Conservation (phyloP, 1,284 basidiomycete genomes). For the Fomitopsis schrenkii region DNA sequence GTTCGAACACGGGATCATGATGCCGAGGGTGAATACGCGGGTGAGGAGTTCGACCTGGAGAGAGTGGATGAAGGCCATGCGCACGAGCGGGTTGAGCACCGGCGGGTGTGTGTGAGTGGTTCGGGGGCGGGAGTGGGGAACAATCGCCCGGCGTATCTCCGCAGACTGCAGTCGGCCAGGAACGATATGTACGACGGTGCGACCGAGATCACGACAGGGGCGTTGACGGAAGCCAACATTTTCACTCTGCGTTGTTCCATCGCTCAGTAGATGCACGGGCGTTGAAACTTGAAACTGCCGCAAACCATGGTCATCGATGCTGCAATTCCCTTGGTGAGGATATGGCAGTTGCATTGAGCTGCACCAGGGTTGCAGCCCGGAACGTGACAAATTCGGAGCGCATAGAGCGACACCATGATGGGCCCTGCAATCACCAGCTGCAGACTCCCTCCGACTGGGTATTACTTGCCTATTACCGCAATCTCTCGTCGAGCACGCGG, state of each 20-base stretch:
- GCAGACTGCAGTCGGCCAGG: neutral
- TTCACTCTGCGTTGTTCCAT: neutral
- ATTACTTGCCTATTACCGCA: too few relatives aligned
- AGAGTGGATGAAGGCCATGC: conserved; percentile 32
- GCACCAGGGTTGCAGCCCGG: neutral
- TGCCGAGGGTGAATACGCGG: conserved; percentile 48
- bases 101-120: too few relatives aligned
- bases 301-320: neutral
- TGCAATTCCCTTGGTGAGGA: neutral
- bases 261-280: neutral
- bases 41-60: conserved; percentile 56
- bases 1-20: conserved; percentile 37
- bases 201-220: neutral
- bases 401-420: neutral
- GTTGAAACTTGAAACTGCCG: neutral
- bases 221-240: neutral
- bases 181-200: neutral
- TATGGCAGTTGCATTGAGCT: neutral
- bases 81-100: neutral
- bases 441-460: too few relatives aligned
- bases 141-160: neutral
- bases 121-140: neutral
- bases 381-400: neutral
- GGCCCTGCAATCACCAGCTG: too few relatives aligned
- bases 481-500: too few relatives aligned